phyloP scores from a whole-genome alignment of 768 basidiomycete species.

The Boletus pseudopeckii region DNA sequence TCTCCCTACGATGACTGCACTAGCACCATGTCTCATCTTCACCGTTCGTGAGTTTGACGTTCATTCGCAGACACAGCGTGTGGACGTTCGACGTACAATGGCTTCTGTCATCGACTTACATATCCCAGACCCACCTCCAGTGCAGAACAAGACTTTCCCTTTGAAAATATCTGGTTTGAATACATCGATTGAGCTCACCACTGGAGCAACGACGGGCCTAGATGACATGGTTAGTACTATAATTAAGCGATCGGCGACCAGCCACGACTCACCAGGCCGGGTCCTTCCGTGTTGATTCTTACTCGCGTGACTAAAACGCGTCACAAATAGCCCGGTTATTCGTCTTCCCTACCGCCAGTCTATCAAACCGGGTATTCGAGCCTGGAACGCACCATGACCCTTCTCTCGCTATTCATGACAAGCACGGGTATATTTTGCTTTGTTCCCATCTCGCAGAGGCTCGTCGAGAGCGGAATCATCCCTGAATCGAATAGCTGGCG shows the following conservation, averaged over 20 bases:
- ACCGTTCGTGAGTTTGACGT: conserved; percentile 5
- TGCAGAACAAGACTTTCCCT: conserved; percentile 88
- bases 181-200: conserved; percentile 52
- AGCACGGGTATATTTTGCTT: conserved; percentile 27
- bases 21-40: conserved; percentile 81
- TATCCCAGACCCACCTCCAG: conserved; percentile 91
- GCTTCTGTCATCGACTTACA: conserved; percentile 85
- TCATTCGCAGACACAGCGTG: background rate
- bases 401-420: conserved; percentile 23
- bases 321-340: background rate
- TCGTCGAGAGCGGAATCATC: conserved; percentile 22
- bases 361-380: background rate
- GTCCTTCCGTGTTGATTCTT: conserved; percentile 14
- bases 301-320: conserved; percentile 21
- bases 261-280: too few relatives aligned
- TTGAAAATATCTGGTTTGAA: conserved; percentile 84
- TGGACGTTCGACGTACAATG: conserved; percentile 55
- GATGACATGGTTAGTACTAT: conserved; percentile 34
- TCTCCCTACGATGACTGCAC: conserved; percentile 80
- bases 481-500: conserved; percentile 6
- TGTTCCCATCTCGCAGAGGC: conserved; percentile 25
- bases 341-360: background rate
- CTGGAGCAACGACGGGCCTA: conserved; percentile 40
- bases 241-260: background rate
- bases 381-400: conserved; percentile 11